Evolutionary conservation across 2,329 filamentous ascomycete genomes (phyloP).

Genomic region (Apiospora saccharicola): DNA sequence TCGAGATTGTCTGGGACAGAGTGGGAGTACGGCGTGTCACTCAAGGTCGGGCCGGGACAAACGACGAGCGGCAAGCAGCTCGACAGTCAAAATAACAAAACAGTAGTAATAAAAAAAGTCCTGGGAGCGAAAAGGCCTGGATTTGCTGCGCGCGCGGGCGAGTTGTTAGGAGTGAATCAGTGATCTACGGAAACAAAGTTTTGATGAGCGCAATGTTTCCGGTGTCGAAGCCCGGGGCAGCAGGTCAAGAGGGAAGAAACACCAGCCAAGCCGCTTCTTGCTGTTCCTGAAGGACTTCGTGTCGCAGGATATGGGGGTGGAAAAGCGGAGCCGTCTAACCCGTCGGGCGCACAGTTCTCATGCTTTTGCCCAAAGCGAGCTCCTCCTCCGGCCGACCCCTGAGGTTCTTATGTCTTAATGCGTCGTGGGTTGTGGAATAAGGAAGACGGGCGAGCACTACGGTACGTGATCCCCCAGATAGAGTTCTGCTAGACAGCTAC

Average conservation of each 20-base stretch:
- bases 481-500: conserved; percentile 10
- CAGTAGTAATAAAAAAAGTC: neutral
- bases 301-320: conserved; percentile 28
- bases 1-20: conserved; percentile 2
- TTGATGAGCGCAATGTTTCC: conserved; percentile 30
- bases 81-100: neutral
- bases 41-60: neutral
- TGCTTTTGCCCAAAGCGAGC: conserved; percentile 28
- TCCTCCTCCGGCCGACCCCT: conserved; percentile 9
- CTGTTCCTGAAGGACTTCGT: conserved; percentile 28
- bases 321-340: conserved; percentile 28
- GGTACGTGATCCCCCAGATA: conserved; percentile 9
- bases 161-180: conserved; percentile 31
- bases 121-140: neutral
- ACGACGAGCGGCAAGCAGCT: conserved; percentile 16
- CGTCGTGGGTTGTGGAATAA: neutral
- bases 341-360: neutral
- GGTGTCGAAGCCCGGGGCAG: conserved; percentile 16
- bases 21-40: neutral
- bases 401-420: conserved; percentile 18
- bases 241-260: conserved; percentile 22
- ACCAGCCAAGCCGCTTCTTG: conserved; percentile 22
- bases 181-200: conserved; percentile 39
- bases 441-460: neutral
- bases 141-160: conserved; percentile 1